These are phyloP conservation scores for Nannochloris sp. DNA, from an alignment of 139 green algal species.

Conservation along the genomic window DNA sequence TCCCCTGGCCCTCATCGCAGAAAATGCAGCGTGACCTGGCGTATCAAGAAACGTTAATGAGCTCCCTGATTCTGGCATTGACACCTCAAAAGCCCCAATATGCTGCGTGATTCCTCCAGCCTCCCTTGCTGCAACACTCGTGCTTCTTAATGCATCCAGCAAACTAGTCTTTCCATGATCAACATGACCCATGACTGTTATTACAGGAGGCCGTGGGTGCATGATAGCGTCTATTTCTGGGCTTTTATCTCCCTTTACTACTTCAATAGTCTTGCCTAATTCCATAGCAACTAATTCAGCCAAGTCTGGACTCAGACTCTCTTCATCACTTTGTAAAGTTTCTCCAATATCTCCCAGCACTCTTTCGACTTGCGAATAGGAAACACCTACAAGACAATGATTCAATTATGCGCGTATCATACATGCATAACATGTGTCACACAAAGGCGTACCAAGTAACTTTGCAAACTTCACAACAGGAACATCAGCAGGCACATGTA, in stretches of 20 bases:
- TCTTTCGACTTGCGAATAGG: constrained; percentile 19
- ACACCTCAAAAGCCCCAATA: constrained; percentile 84
- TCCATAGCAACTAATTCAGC: constrained; percentile 65
- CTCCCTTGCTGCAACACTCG: constrained; percentile 74
- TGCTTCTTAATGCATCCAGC: constrained; percentile 77
- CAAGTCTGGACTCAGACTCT: constrained; percentile 38
- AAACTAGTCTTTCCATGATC: constrained; percentile 93
- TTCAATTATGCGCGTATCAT: neutral
- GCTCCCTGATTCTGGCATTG: constrained; percentile 38
- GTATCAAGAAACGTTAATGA: constrained; percentile 89
- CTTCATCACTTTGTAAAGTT: constrained; percentile 18
- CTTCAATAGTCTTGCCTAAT: constrained; percentile 28
- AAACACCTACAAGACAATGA: constrained; percentile 6
- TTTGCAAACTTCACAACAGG: constrained; percentile 29
- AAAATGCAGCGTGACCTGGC: constrained; percentile 87
- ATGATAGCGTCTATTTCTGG: neutral
- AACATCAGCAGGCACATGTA: constrained; percentile 31
- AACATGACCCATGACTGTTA: constrained; percentile 93
- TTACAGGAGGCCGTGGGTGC: constrained; percentile 55
- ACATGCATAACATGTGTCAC: neutral
- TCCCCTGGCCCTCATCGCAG: constrained; percentile 74
- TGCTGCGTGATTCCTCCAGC: constrained; percentile 92
- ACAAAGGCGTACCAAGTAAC: constrained; percentile 29
- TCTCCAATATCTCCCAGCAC: constrained; percentile 34
- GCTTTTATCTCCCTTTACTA: neutral